Conservation (phyloP, 306 rosid genomes). For the Castanea sativa region DNA sequence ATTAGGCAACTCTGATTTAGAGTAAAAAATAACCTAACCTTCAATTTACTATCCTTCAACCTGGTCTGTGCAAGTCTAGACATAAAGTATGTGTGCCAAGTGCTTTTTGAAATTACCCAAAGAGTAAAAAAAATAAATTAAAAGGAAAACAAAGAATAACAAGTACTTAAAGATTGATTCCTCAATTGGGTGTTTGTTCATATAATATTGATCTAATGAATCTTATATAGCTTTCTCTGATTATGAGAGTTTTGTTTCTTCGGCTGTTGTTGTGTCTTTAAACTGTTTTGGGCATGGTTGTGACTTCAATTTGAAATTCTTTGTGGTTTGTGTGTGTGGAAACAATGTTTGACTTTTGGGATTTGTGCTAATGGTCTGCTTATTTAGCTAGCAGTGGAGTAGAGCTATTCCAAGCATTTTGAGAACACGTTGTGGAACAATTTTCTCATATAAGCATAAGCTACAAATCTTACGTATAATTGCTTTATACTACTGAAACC, state of each 20-base stretch:
- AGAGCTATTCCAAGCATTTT: background rate
- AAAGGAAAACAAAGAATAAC: no score
- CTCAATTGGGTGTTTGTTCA: background rate
- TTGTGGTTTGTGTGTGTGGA: no score
- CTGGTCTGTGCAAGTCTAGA: no score
- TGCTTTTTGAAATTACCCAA: no score
- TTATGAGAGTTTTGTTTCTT: no score
- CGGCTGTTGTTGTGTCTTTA: background rate
- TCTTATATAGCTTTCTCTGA: background rate
- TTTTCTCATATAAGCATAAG: background rate
- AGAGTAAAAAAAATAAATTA: no score
- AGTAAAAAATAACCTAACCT: no score
- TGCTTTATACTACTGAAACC: background rate
- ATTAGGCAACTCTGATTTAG: no score
- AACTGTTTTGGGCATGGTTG: background rate
- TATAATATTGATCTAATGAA: background rate
- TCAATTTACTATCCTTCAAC: no score
- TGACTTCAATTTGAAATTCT: no score
- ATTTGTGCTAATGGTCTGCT: background rate
- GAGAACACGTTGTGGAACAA: background rate
- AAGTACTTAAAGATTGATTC: background rate
- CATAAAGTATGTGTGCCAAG: no score
- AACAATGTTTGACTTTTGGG: background rate
- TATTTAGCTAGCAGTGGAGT: background rate
- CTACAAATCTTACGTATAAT: background rate